Evolutionary conservation across 108 stramenopile genomes (phyloP), one percentile per base, ranked within the genome.

Genomic region (Nitzschia sp.): DNA sequence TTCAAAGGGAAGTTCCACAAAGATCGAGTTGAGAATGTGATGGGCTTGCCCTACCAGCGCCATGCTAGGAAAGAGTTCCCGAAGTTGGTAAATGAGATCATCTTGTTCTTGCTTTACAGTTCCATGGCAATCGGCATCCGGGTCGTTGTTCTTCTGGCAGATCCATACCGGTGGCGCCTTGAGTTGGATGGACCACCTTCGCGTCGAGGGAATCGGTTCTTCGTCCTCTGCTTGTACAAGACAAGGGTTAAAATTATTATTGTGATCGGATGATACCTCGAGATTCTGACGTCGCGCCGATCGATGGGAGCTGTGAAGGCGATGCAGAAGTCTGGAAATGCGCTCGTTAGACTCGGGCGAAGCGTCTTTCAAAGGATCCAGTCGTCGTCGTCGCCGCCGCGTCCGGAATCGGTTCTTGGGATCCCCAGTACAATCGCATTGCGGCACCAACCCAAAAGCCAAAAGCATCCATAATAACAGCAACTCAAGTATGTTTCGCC

Each of bases 111-210:
- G 35, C 8, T 35, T 23, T 21, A 61, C 35, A 8, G 13, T 6
- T 5, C 38, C 28, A 19, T 38, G 5, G 38, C 59, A 61, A 38
- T 31, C 36, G 18, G 49, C 4, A 19, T 51, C 4, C 13, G 38
- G 38, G 5, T 13, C 35, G 23, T 31, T 31, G 2, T 42, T 17
- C 2, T 23, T 5, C 4, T 15, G 33, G 23, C 59, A 61, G 2
- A 61, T 35, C 59, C 59, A 61, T 38, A 61, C 21, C n/a, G 59
- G 59, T 19, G 33, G 35, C 23, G 26, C 11, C 35, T 27, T 21
- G 18, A 61, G 36, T 15, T 23, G 19, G 19, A 61, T 61, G 6
- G 59, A 38, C 59, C 59, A 61, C 35, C 34, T n/a, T 2, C 36
- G 59, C 19, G 2, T 23, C 29, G 33, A 38, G 35, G 56, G 15